Conservation (phyloP, 179 eudicot genomes). For the Patellifolia procumbens region DNA sequence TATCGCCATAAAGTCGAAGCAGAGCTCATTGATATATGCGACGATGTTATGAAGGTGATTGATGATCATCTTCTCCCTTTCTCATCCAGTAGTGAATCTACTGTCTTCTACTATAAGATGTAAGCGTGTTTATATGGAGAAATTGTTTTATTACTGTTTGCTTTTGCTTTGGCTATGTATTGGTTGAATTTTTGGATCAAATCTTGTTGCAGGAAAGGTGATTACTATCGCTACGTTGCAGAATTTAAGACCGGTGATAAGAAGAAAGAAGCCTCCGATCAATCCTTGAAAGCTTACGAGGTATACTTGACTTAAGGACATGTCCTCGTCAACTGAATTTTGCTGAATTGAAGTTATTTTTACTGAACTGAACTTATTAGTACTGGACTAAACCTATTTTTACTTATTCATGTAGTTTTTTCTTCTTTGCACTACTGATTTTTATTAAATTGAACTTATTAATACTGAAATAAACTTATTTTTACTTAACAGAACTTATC, state of each 20-base stretch:
- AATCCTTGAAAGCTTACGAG: slow-evolving; percentile 82
- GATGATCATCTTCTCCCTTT: slow-evolving; percentile 66
- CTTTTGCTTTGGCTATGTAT: background rate
- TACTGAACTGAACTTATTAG: no score
- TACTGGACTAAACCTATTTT: no score
- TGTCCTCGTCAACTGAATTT: no score
- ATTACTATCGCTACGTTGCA: slow-evolving; percentile 74
- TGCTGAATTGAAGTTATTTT: no score
- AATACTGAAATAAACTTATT: no score
- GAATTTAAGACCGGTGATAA: slow-evolving; percentile 73
- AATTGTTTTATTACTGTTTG: background rate
- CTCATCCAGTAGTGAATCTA: slow-evolving; percentile 61
- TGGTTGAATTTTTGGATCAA: background rate
- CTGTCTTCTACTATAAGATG: slow-evolving; percentile 74
- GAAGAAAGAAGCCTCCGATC: slow-evolving; percentile 72
- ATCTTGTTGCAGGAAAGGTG: slow-evolving; percentile 66
- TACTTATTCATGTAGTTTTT: no score
- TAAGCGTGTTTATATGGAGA: slow-evolving; percentile 26
- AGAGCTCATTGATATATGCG: slow-evolving; percentile 61
- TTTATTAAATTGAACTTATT: no score
- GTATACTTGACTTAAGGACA: slow-evolving; percentile 40
- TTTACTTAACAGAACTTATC: no score
- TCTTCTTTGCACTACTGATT: no score
- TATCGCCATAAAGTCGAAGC: slow-evolving; percentile 69
- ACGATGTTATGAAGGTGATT: slow-evolving; percentile 56